Evolutionary conservation across 2,329 filamentous ascomycete species (phyloP).

Genomic region (Penicillium oxalicum): DNA sequence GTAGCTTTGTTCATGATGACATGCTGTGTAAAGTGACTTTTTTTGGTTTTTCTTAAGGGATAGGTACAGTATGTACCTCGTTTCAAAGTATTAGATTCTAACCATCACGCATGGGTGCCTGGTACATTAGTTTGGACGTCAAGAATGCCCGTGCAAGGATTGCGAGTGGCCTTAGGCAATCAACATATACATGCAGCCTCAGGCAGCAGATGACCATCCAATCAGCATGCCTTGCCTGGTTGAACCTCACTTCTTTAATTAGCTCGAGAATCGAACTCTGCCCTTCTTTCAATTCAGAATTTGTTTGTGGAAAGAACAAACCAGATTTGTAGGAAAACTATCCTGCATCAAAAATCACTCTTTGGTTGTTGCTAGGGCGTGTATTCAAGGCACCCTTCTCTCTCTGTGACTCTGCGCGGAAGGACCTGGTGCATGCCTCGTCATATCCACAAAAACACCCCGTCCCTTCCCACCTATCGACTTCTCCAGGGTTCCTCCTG

Average conservation of each 20-base stretch:
- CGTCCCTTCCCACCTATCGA: conserved; percentile 23
- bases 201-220: conserved; percentile 5
- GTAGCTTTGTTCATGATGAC: too few relatives aligned
- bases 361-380: conserved; percentile 12
- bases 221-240: conserved; percentile 13
- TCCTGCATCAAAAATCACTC: conserved; percentile 7
- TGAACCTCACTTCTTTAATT: conserved; percentile 16
- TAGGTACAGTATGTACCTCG: too few relatives aligned
- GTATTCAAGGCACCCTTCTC: conserved; percentile 25
- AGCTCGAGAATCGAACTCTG: conserved; percentile 14
- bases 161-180: too few relatives aligned
- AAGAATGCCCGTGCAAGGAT: neutral
- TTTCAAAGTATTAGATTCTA: too few relatives aligned
- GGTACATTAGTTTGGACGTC: neutral
- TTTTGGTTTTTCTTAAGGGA: too few relatives aligned
- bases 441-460: conserved; percentile 39
- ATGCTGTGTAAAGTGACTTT: too few relatives aligned
- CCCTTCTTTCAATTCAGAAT: conserved; percentile 18
- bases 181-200: conserved; percentile 10
- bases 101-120: neutral
- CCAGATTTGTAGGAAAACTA: conserved; percentile 3
- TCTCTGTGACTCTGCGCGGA: conserved; percentile 26
- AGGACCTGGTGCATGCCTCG: conserved; percentile 34
- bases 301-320: conserved; percentile 8
- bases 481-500: conserved; percentile 19